These are phyloP conservation scores for Vanilla planifolia DNA, from an alignment of 106 monocot species.

Conservation along the genomic window DNA sequence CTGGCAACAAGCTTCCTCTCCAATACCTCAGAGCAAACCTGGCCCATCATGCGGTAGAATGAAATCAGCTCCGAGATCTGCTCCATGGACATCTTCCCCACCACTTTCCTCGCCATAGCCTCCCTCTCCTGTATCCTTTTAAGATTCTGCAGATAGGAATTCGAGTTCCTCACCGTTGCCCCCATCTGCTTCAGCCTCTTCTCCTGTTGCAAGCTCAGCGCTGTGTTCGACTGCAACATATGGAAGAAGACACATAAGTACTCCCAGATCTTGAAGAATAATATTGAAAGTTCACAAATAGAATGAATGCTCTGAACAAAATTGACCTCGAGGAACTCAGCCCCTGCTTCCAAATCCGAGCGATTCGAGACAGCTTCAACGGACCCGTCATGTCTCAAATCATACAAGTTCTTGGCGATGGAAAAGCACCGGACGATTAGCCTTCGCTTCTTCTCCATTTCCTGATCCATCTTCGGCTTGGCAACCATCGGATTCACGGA, in stretches of 20 bases:
- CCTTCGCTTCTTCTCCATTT: constrained; percentile 78
- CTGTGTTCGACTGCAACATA: constrained; percentile 52
- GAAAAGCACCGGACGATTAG: constrained; percentile 57
- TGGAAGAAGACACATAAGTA: too few relatives aligned
- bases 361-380: constrained; percentile 19
- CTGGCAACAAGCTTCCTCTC: constrained; percentile 38
- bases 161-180: constrained; percentile 83
- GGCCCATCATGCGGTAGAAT: constrained; percentile 76
- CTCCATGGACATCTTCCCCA: constrained; percentile 69
- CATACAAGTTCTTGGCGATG: constrained; percentile 55
- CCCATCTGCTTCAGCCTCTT: constrained; percentile 94
- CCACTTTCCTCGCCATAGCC: constrained; percentile 36
- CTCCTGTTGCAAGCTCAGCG: constrained; percentile 74
- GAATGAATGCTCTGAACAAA: too few relatives aligned
- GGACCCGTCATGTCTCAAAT: constrained; percentile 12
- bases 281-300: too few relatives aligned
- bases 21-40: constrained; percentile 65
- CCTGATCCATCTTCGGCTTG: constrained; percentile 28
- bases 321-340: constrained; percentile 77
- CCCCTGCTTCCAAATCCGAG: constrained; percentile 48
- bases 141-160: constrained; percentile 46
- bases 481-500: not conserved
- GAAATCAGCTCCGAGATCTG: constrained; percentile 72
- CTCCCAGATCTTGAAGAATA: too few relatives aligned
- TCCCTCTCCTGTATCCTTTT: constrained; percentile 61